Percentiles rank a stretch among this genome's conserved stretches.
Evolutionary conservation across 176 grass and related monocot species (phyloP).

Genomic region (Avena eriantha): DNA sequence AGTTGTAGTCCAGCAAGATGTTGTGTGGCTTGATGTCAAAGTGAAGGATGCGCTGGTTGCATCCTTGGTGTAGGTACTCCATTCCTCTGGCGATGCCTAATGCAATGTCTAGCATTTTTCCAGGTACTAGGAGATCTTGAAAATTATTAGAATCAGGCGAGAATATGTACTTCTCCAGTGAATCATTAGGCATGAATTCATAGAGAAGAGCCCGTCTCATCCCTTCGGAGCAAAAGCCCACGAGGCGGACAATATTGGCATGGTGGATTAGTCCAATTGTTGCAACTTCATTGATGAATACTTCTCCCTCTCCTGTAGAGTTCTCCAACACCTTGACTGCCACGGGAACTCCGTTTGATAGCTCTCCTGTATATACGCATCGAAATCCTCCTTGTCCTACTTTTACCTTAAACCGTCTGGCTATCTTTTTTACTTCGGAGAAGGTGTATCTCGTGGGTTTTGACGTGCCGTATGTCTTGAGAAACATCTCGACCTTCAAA

Average conservation of each 20-base stretch:
- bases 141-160: neutral
- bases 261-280: slow-evolving; percentile 73
- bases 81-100: slow-evolving; percentile 16
- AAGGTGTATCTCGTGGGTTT: slow-evolving; percentile 54
- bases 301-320: slow-evolving; percentile 55
- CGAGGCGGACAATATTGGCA: slow-evolving; percentile 56
- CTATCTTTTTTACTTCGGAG: slow-evolving; percentile 62
- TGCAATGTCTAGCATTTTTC: neutral
- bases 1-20: slow-evolving; percentile 51
- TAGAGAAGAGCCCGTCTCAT: neutral
- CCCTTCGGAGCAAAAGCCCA: slow-evolving; percentile 47
- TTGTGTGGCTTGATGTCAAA: slow-evolving; percentile 71
- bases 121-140: neutral
- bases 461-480: neutral
- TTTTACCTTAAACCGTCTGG: slow-evolving; percentile 58
- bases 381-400: slow-evolving; percentile 71
- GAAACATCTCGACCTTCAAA: slow-evolving; percentile 6
- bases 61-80: neutral
- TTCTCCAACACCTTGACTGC: slow-evolving; percentile 68
- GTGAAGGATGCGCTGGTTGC: slow-evolving; percentile 30
- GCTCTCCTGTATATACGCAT: slow-evolving; percentile 56
- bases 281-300: slow-evolving; percentile 79
- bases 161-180: slow-evolving; percentile 58
- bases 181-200: slow-evolving; percentile 62
- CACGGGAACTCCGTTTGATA: slow-evolving; percentile 59